These are phyloP conservation scores for Cutaneotrichosporon daszewskae DNA, from an alignment of 1,284 basidiomycete species.

Conservation along the genomic window DNA sequence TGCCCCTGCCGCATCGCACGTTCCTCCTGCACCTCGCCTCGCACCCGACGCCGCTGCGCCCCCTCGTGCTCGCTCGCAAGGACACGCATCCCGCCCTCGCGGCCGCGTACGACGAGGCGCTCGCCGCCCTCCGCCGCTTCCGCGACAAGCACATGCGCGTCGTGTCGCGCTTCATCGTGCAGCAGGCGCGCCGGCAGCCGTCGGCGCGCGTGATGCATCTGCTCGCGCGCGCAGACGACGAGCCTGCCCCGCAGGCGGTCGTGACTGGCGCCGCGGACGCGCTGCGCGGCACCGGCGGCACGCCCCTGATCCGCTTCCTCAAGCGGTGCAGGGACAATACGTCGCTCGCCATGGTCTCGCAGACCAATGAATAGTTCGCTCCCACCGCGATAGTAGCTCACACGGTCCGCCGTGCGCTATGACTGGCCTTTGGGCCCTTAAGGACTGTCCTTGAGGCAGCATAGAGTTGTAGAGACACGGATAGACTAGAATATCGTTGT, in stretches of 20 bases:
- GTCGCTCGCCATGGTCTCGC: slow-evolving; percentile 55
- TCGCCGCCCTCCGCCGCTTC: slow-evolving; percentile 69
- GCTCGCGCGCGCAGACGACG: slow-evolving; percentile 20
- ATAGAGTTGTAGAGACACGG: no score
- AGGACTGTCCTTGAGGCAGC: no score
- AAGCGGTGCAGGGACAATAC: slow-evolving; percentile 74
- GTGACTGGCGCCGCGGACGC: slow-evolving; percentile 48
- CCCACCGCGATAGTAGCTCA: no score
- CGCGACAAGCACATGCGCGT: slow-evolving; percentile 84
- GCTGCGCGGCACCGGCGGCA: slow-evolving; percentile 80
- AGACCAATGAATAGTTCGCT: background rate
- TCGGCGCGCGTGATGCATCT: slow-evolving; percentile 30
- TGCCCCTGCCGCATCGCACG: slow-evolving; percentile 82
- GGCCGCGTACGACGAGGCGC: slow-evolving; percentile 66
- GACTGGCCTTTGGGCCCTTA: no score
- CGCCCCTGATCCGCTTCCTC: slow-evolving; percentile 71
- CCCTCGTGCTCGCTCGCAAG: slow-evolving; percentile 40
- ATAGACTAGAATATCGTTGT: no score
- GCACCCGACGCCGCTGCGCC: slow-evolving; percentile 56
- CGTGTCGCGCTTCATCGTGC: slow-evolving; percentile 75
- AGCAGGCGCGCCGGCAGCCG: slow-evolving; percentile 52
- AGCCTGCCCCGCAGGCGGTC: background rate
- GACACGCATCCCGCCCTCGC: slow-evolving; percentile 47
- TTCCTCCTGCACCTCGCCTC: slow-evolving; percentile 77
- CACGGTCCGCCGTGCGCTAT: no score